These are phyloP conservation scores for Spatholobus suberectus DNA, from an alignment of 306 rosid species.

Conservation along the genomic window DNA sequence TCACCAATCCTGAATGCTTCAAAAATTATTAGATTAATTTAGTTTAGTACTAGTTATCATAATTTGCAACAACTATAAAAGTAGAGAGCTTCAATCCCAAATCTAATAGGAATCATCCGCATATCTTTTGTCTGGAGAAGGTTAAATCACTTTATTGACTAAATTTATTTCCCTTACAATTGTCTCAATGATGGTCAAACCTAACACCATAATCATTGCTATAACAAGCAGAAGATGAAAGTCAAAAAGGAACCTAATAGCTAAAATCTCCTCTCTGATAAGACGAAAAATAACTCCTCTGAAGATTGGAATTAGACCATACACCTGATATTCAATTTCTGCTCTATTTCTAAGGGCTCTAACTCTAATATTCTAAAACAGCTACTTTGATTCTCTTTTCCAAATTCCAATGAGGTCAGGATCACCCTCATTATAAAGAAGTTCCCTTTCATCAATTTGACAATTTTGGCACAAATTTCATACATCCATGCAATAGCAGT, in stretches of 20 bases:
- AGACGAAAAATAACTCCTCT: not conserved
- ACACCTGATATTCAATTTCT: conserved; percentile 14
- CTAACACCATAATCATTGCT: not conserved
- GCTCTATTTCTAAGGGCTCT: not conserved
- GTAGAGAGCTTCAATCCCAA: not conserved
- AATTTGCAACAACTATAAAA: not conserved
- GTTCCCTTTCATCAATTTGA: conserved; percentile 12
- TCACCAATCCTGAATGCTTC: not conserved
- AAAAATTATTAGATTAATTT: not conserved
- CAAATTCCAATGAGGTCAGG: not conserved
- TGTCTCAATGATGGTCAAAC: not conserved
- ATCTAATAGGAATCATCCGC: not conserved
- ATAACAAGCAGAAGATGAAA: conserved; percentile 4
- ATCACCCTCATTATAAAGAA: not conserved
- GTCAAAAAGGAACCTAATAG: not conserved
- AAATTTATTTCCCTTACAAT: not conserved
- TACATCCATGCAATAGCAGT: not conserved
- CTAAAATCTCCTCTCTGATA: not conserved
- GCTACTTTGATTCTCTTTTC: not conserved
- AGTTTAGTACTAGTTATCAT: not conserved
- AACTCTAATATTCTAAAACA: not conserved
- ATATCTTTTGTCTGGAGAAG: not conserved
- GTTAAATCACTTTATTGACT: not conserved
- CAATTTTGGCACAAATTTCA: not conserved
- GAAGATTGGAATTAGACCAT: not conserved